Conservation (phyloP, 129 eudicot genomes). For the Pseudognaphalium luteoalbum region DNA sequence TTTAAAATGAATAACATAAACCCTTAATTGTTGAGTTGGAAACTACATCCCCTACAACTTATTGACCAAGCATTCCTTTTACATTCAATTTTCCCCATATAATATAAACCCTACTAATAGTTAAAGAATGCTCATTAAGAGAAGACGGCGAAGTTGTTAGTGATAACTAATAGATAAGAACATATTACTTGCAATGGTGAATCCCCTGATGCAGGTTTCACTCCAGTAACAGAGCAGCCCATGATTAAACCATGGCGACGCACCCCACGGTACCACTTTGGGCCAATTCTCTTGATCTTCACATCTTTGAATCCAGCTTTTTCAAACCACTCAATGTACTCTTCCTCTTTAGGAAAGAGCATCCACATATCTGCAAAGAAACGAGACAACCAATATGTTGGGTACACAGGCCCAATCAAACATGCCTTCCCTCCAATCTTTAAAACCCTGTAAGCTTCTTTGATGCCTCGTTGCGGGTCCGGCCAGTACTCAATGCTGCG, state of each 20-base stretch:
- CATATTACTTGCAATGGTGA: constrained; percentile 33
- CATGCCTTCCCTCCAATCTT: constrained; percentile 49
- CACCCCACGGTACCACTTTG: constrained; percentile 57
- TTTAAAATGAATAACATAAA: no score
- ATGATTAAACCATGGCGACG: constrained; percentile 51
- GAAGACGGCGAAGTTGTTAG: no score
- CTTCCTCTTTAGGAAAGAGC: constrained; percentile 52
- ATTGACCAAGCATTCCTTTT: no score
- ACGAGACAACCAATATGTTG: constrained; percentile 50
- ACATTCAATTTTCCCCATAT: no score
- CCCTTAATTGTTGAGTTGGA: no score
- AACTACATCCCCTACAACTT: no score
- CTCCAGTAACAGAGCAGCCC: constrained; percentile 52
- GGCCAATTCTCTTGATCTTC: constrained; percentile 46
- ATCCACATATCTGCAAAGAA: constrained; percentile 54
- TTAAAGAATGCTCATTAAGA: no score
- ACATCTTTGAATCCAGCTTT: constrained; percentile 54
- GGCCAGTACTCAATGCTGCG: constrained; percentile 58
- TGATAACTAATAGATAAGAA: background rate
- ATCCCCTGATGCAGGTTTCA: constrained; percentile 50
- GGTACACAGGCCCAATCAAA: constrained; percentile 45
- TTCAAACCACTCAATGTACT: constrained; percentile 48
- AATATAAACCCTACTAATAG: no score
- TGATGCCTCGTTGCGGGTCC: constrained; percentile 54
- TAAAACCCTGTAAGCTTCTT: constrained; percentile 46